A percentile compares a stretch with the other conserved stretches of the same genome.
phyloP scores from a whole-genome alignment of 768 basidiomycete genomes.

The Artomyces pyxidatus region DNA sequence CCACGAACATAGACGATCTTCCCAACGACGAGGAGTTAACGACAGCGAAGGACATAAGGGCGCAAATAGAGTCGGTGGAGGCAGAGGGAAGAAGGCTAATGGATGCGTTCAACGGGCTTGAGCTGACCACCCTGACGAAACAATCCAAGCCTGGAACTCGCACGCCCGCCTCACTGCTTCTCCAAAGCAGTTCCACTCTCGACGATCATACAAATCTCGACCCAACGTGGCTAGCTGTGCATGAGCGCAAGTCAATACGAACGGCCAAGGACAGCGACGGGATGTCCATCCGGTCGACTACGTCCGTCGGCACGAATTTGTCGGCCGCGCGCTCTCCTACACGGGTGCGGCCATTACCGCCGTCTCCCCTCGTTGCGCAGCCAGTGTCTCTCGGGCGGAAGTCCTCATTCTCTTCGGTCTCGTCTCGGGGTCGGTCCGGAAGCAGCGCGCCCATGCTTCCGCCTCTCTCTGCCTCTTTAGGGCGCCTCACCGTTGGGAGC shows the following conservation, averaged over 20 bases:
- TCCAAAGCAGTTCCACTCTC: slow-evolving; percentile 9
- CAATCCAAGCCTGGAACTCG: slow-evolving; percentile 25
- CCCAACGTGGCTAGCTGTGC: slow-evolving; percentile 1
- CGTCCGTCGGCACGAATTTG: slow-evolving; percentile 12
- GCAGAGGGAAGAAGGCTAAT: slow-evolving; percentile 62
- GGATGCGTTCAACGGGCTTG: slow-evolving; percentile 76
- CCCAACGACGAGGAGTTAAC: slow-evolving; percentile 51
- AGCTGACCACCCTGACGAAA: slow-evolving; percentile 57
- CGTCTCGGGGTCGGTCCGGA: slow-evolving; percentile 14
- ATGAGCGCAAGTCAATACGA: not conserved
- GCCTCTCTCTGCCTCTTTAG: slow-evolving; percentile 22
- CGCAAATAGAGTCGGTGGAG: slow-evolving; percentile 62
- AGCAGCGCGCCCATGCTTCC: slow-evolving; percentile 22
- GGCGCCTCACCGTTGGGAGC: slow-evolving; percentile 28
- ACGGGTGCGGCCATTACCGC: slow-evolving; percentile 5
- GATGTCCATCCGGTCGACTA: slow-evolving; percentile 14
- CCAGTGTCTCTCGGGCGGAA: slow-evolving; percentile 11
- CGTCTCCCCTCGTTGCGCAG: slow-evolving; percentile 10
- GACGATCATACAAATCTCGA: slow-evolving; percentile 5
- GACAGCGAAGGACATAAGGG: slow-evolving; percentile 53
- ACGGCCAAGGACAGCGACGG: slow-evolving; percentile 11
- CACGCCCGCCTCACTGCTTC: slow-evolving; percentile 15
- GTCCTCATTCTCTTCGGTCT: slow-evolving; percentile 15
- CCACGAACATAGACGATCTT: slow-evolving; percentile 24
- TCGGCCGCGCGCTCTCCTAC: slow-evolving; percentile 12